Base-by-base conservation (phyloP, 192 early-diverging fungal species). In the Rhizophagus clarus region DNA sequence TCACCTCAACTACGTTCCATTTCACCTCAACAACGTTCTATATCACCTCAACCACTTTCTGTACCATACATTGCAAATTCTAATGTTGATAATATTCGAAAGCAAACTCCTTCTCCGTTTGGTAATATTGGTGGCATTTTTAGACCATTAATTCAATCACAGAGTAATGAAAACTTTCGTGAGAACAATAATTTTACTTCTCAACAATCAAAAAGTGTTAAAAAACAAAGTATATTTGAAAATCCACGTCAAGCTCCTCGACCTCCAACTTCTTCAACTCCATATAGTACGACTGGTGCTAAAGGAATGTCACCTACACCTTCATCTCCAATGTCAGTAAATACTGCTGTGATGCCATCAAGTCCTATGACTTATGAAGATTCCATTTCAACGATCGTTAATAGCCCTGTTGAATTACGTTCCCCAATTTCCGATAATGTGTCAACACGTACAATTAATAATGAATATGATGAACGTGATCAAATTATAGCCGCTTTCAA, bases 401-500 rank as follows among this genome's bases (percentile, higher is more conserved):
- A 56, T 22, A 56, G 51, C 3, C 51, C 51, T 20, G 0, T 56
- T 56, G 51, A 56, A 56, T 45, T 34, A 37, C n/a, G 61, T 20
- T 37, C 26, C 61, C 62, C 62, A 63, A 31, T 7, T 4, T 67
- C 64, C 3, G 64, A 67, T 32, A 31, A 22, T 20, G 24, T 67
- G 22, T 34, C 61, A 17, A 17, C 61, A 34, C 76, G 45, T 20
- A 51, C 51, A 11, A 8, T 63, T 17, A 67, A 63, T 28, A 74
- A 68, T 6, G 84, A 83, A 68, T 72, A 70, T 31, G 75, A 74
- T 22, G 68, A 71, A 7, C 69, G 78, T 3, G 84, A 87, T 75
- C 20, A 61, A 11, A 62, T 70, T 24, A 84, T 87, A 60, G 4
- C 45, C 28, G 47, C 82, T 61, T 81, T 85, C 69, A 85, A 83